phyloP scores from a whole-genome alignment of 2,329 filamentous ascomycete genomes.

The Nothopassalora personata region DNA sequence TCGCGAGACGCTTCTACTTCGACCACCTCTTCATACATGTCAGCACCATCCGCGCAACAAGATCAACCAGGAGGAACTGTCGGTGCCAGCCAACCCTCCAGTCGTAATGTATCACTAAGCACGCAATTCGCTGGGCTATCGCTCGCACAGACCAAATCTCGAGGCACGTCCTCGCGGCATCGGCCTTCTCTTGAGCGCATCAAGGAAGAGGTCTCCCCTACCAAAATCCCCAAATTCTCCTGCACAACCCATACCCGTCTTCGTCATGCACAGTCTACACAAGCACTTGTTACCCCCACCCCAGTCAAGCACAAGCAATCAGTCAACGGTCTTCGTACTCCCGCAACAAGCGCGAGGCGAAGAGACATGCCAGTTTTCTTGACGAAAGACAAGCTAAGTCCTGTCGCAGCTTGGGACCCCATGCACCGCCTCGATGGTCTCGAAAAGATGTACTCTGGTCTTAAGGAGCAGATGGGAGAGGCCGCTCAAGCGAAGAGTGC shows the following conservation, averaged over 20 bases:
- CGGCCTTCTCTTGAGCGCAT: slow-evolving; percentile 29
- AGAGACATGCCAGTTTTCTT: slow-evolving; percentile 63
- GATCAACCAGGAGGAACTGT: slow-evolving; percentile 21
- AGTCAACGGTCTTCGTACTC: slow-evolving; percentile 25
- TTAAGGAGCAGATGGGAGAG: slow-evolving; percentile 67
- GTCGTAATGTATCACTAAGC: slow-evolving; percentile 29
- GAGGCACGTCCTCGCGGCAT: slow-evolving; percentile 18
- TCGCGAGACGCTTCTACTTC: slow-evolving; percentile 23
- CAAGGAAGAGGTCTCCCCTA: slow-evolving; percentile 29
- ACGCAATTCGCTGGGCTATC: slow-evolving; percentile 27
- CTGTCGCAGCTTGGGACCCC: slow-evolving; percentile 65
- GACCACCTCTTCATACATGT: slow-evolving; percentile 13
- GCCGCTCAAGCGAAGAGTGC: slow-evolving; percentile 63
- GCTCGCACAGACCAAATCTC: slow-evolving; percentile 19
- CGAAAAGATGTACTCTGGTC: slow-evolving; percentile 64
- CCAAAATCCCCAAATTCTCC: slow-evolving; percentile 33
- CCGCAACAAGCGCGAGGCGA: slow-evolving; percentile 18
- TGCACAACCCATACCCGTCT: slow-evolving; percentile 25
- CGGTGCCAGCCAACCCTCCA: slow-evolving; percentile 20
- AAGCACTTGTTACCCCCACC: slow-evolving; percentile 26
- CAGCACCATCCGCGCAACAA: slow-evolving; percentile 15
- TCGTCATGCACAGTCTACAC: slow-evolving; percentile 28
- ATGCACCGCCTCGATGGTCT: slow-evolving; percentile 70
- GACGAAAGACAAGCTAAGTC: slow-evolving; percentile 49
- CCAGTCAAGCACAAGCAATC: slow-evolving; percentile 28